A percentile compares a stretch with the other conserved stretches of the same genome.
phyloP scores from a whole-genome alignment of 176 grass and related monocot genomes.

The Stipa capillata region DNA sequence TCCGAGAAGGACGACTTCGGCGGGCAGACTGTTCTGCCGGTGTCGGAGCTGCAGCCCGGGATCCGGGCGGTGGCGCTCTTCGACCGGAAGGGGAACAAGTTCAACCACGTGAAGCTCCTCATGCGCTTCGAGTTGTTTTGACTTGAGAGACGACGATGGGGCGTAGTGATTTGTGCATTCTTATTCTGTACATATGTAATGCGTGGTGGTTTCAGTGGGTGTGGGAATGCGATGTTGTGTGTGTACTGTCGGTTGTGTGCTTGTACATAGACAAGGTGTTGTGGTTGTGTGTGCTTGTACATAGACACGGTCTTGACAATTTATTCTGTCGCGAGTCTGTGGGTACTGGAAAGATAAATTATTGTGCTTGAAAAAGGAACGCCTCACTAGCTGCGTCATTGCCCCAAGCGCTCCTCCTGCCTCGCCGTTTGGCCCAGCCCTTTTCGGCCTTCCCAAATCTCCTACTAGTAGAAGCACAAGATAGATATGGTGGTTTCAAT shows the following conservation, averaged over 20 bases:
- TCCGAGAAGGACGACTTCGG: constrained; percentile 95
- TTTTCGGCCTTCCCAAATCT: neutral
- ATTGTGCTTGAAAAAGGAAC: too few species aligned
- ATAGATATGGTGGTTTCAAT: neutral
- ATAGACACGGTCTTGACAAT: too few species aligned
- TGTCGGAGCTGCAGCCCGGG: constrained; percentile 69
- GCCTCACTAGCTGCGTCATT: constrained; percentile 90
- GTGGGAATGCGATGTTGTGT: neutral
- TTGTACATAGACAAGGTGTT: neutral
- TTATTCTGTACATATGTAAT: neutral
- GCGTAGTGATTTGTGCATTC: neutral
- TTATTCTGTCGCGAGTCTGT: too few species aligned
- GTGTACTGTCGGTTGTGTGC: neutral
- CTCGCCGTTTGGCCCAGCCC: neutral
- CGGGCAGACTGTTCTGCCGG: constrained; percentile 68
- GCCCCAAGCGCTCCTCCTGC: constrained; percentile 60
- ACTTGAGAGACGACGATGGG: neutral
- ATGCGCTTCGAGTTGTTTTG: constrained; percentile 63
- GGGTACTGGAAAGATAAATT: too few species aligned
- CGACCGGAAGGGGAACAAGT: constrained; percentile 57
- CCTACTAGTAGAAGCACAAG: neutral
- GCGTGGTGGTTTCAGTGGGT: neutral
- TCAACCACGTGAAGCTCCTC: constrained; percentile 64
- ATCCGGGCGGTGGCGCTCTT: constrained; percentile 66
- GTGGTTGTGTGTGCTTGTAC: neutral